These are phyloP conservation scores for Neofusicoccum kwambonambiense DNA, from an alignment of 2,329 filamentous ascomycete genomes.

Conservation along the genomic window DNA sequence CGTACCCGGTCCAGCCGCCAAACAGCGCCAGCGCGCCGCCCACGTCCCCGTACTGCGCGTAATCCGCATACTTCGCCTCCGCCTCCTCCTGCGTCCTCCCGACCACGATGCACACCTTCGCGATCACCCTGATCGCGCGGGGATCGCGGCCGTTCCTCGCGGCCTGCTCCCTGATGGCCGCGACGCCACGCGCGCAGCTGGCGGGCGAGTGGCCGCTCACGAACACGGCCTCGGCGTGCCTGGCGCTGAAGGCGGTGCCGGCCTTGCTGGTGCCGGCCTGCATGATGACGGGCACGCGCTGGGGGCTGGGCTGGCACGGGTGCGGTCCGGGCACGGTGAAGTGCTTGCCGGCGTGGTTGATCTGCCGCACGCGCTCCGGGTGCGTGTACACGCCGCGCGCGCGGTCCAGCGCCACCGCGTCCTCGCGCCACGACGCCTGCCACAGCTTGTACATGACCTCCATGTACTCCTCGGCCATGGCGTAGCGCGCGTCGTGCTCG, in stretches of 20 bases:
- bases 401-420: constrained; percentile 62
- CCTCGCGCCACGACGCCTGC: constrained; percentile 65
- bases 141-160: constrained; percentile 57
- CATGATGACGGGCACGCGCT: constrained; percentile 66
- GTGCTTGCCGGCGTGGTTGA: constrained; percentile 65
- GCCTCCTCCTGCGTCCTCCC: constrained; percentile 67
- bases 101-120: constrained; percentile 64
- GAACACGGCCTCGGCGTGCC: constrained; percentile 71
- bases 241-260: constrained; percentile 65
- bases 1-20: constrained; percentile 72
- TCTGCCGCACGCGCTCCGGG: constrained; percentile 59
- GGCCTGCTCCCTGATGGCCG: constrained; percentile 61
- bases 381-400: constrained; percentile 60
- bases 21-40: constrained; percentile 70
- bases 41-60: constrained; percentile 59
- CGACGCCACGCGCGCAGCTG: constrained; percentile 61
- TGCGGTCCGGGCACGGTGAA: constrained; percentile 65
- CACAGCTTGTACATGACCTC: constrained; percentile 66
- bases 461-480: constrained; percentile 63
- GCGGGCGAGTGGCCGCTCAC: constrained; percentile 64
- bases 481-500: constrained; percentile 66
- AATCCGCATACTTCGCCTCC: constrained; percentile 61
- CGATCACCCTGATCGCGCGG: constrained; percentile 64
- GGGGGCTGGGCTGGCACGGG: constrained; percentile 64
- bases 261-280: constrained; percentile 68